Conservation (phyloP, 2,329 filamentous ascomycete genomes). For the Paracamarosporium sp. region DNA sequence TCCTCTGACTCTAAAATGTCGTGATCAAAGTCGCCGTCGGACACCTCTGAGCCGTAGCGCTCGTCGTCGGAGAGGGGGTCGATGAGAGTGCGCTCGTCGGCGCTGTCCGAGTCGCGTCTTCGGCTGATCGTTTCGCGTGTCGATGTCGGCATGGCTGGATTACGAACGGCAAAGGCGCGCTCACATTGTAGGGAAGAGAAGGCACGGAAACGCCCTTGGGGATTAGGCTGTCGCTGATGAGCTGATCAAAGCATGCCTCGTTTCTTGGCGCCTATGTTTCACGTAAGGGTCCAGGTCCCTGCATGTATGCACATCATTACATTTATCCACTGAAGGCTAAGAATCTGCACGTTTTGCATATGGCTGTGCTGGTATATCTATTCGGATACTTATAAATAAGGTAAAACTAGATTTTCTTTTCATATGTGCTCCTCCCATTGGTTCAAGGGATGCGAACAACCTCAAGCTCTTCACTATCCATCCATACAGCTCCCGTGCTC, state of each 20-base stretch:
- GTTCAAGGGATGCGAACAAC: slow-evolving; percentile 59
- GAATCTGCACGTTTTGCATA: neutral
- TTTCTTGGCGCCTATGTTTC: slow-evolving; percentile 1
- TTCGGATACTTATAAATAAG: no score
- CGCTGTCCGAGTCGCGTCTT: slow-evolving; percentile 27
- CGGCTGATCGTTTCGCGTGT: slow-evolving; percentile 21
- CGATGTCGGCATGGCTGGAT: slow-evolving; percentile 27
- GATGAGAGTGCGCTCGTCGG: slow-evolving; percentile 40
- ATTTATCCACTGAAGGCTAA: neutral
- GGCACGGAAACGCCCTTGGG: neutral
- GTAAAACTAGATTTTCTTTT: no score
- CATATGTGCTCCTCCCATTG: no score
- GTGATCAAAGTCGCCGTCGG: slow-evolving; percentile 44
- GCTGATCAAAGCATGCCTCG: neutral
- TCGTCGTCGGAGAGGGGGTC: slow-evolving; percentile 41
- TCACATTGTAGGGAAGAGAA: slow-evolving; percentile 19
- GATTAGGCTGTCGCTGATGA: neutral
- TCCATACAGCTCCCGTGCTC: slow-evolving; percentile 67
- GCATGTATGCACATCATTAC: neutral
- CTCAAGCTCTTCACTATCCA: slow-evolving; percentile 65
- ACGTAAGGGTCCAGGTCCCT: slow-evolving; percentile 1
- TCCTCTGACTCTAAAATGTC: slow-evolving; percentile 55
- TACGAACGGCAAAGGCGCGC: neutral
- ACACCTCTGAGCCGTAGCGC: slow-evolving; percentile 39
- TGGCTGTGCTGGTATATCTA: no score